A percentile compares a stretch with the other conserved stretches of the same genome.
Evolutionary conservation across 2,329 filamentous ascomycete species (phyloP).

Genomic region (Penicillium freii): DNA sequence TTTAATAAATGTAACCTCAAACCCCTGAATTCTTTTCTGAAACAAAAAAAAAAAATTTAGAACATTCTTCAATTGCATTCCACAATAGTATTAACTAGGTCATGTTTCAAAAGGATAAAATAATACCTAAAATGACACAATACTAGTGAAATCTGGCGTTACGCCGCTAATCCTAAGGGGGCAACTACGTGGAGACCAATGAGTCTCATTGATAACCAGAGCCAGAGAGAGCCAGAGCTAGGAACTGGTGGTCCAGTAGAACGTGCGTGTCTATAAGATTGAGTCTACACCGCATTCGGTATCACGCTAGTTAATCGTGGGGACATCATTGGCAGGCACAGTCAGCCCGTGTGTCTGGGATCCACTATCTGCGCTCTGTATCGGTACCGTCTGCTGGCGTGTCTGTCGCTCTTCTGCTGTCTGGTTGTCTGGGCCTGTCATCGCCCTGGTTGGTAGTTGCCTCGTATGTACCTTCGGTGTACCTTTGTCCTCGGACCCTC

Average conservation of each 20-base stretch:
- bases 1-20: not conserved
- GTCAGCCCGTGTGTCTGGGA: conserved; percentile 3
- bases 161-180: conserved; percentile 14
- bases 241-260: conserved; percentile 18
- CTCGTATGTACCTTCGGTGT: conserved; percentile 10
- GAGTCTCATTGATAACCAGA: conserved; percentile 7
- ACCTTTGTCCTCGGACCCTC: conserved; percentile 9
- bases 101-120: not conserved
- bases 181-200: conserved; percentile 15
- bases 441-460: conserved; percentile 4
- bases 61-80: conserved; percentile 3
- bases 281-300: conserved; percentile 19
- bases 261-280: conserved; percentile 25
- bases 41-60: not conserved
- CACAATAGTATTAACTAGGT: not conserved
- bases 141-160: conserved; percentile 10
- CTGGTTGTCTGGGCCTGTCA: conserved; percentile 6
- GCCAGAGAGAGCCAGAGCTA: conserved; percentile 7
- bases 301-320: conserved; percentile 18
- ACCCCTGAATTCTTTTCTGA: not conserved
- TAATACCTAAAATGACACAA: not conserved
- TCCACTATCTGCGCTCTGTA: conserved; percentile 9
- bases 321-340: conserved; percentile 1
- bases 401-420: not conserved
- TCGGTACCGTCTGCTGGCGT: conserved; percentile 14